phyloP scores from a whole-genome alignment of 169 alveolate genomes.

The Plasmodium vivax region DNA sequence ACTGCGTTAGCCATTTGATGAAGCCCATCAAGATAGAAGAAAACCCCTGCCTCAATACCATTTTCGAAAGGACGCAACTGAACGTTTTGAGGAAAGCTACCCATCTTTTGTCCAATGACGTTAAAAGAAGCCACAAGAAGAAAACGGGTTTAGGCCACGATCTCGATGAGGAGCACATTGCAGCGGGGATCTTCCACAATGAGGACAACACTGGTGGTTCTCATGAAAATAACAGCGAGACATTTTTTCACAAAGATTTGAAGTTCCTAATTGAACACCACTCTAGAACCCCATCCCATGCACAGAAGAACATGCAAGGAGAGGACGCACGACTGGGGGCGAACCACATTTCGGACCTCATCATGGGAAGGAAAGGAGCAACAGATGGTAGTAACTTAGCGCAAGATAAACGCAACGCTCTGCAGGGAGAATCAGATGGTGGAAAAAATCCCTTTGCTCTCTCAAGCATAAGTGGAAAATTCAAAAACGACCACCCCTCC shows the following conservation, averaged over 20 bases:
- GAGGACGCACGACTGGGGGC: background rate
- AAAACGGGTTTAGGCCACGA: background rate
- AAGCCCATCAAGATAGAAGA: constrained; percentile 68
- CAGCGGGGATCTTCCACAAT: background rate
- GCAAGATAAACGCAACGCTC: constrained; percentile 5
- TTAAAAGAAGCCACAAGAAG: constrained; percentile 15
- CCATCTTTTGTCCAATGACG: constrained; percentile 18
- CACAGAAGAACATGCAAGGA: background rate
- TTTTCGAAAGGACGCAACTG: constrained; percentile 69
- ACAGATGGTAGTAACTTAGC: background rate
- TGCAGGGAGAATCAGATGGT: background rate
- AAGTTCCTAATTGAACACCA: constrained; percentile 20
- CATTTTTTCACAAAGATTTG: background rate
- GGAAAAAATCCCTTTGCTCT: background rate
- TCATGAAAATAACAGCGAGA: background rate
- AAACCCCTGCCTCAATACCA: background rate
- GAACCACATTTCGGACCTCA: background rate
- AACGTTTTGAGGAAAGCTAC: constrained; percentile 9
- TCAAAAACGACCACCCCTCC: background rate
- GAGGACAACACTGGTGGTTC: background rate
- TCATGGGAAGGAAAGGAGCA: background rate
- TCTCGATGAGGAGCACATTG: background rate
- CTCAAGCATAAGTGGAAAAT: background rate
- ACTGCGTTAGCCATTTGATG: constrained; percentile 37
- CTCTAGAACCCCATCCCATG: background rate